Conservation (phyloP, 805 yeast genomes). For the Sugiyamaella valdiviana region DNA sequence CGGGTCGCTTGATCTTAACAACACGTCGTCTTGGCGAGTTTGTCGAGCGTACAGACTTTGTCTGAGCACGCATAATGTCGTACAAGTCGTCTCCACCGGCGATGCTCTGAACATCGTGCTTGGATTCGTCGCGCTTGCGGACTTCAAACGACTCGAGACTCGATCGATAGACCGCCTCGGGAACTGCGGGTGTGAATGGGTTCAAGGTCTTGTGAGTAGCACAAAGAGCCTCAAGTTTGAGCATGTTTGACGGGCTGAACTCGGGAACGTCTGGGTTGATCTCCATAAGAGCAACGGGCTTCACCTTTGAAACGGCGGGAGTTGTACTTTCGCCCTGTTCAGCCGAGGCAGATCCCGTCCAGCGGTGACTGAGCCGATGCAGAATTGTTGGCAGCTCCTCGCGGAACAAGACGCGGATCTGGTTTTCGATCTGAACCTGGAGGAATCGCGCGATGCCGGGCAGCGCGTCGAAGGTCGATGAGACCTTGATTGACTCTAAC, state of each 20-base stretch:
- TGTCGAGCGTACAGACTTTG: slow-evolving; percentile 4
- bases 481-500: slow-evolving; percentile 70
- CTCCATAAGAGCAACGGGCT: slow-evolving; percentile 42
- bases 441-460: slow-evolving; percentile 77
- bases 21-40: slow-evolving; percentile 28
- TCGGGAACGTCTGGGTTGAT: slow-evolving; percentile 56
- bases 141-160: slow-evolving; percentile 33
- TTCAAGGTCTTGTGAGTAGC: slow-evolving; percentile 76
- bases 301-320: slow-evolving; percentile 19
- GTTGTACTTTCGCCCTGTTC: slow-evolving; percentile 12
- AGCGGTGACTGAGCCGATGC: slow-evolving; percentile 67
- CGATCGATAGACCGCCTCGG: slow-evolving; percentile 54
- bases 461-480: slow-evolving; percentile 80
- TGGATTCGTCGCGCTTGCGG: slow-evolving; percentile 4
- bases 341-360: slow-evolving; percentile 39
- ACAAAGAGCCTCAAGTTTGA: slow-evolving; percentile 59
- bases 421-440: slow-evolving; percentile 76
- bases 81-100: slow-evolving; percentile 13
- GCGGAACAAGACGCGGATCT: slow-evolving; percentile 70
- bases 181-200: slow-evolving; percentile 54
- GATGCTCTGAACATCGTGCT: slow-evolving; percentile 16
- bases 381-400: slow-evolving; percentile 78
- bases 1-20: slow-evolving; percentile 18
- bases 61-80: slow-evolving; percentile 15
- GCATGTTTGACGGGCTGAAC: slow-evolving; percentile 59